These are phyloP conservation scores for Mediolabrus comicus DNA, from an alignment of 108 stramenopile genomes.

Conservation along the genomic window DNA sequence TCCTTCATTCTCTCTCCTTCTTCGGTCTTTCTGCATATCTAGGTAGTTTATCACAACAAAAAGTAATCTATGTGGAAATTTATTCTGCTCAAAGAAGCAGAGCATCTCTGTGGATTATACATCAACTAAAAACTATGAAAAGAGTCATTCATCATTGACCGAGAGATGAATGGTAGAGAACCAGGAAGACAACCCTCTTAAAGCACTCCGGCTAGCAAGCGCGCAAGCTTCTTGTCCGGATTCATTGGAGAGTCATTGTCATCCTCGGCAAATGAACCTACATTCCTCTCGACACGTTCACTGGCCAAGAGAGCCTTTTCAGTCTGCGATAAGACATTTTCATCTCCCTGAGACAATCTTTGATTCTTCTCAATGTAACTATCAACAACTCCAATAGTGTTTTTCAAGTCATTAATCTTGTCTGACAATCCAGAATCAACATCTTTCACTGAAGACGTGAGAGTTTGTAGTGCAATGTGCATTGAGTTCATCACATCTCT, in stretches of 20 bases:
- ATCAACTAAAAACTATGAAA: neutral
- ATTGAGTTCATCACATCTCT: constrained; percentile 9
- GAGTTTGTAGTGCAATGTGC: constrained; percentile 23
- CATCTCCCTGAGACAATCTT: constrained; percentile 27
- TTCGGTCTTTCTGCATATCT: neutral
- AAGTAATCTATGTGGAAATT: neutral
- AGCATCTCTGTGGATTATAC: neutral
- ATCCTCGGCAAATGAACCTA: neutral
- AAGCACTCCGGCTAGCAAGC: constrained; percentile 14
- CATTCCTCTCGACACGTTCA: neutral
- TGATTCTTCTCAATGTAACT: constrained; percentile 30
- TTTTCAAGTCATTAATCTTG: constrained; percentile 26
- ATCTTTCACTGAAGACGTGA: constrained; percentile 18
- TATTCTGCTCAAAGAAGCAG: neutral
- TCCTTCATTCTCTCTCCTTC: no score
- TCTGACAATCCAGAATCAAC: constrained; percentile 18
- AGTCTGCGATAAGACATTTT: constrained; percentile 30
- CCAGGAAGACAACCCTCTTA: neutral
- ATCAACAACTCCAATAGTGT: constrained; percentile 37
- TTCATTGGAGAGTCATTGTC: constrained; percentile 10
- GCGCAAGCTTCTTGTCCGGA: constrained; percentile 15
- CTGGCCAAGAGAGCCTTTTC: constrained; percentile 27
- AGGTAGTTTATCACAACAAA: no score
- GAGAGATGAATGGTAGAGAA: neutral
- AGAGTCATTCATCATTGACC: neutral